A percentile compares a stretch with the other conserved stretches of the same genome.
These are phyloP conservation scores for Acaromyces ingoldii DNA, from an alignment of 1,284 basidiomycete species.

Conservation along the genomic window DNA sequence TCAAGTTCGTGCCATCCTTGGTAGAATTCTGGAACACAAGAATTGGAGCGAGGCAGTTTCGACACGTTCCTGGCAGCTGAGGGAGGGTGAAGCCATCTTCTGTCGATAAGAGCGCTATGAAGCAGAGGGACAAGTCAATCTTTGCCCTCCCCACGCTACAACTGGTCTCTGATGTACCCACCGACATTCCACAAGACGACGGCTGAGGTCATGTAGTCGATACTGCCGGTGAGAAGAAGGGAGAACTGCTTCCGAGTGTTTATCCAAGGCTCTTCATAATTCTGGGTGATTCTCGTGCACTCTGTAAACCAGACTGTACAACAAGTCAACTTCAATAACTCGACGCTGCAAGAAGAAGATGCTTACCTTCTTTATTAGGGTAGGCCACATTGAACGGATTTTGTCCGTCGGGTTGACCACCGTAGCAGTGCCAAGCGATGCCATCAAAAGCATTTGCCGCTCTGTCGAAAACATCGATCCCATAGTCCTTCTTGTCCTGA, in stretches of 20 bases:
- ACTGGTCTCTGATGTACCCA: no score
- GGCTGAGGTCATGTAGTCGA: slow-evolving; percentile 16
- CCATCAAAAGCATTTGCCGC: slow-evolving; percentile 12
- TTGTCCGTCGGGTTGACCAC: slow-evolving; percentile 18
- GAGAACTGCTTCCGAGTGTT: slow-evolving; percentile 28
- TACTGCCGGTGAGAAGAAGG: slow-evolving; percentile 23
- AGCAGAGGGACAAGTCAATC: no score
- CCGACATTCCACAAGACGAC: slow-evolving; percentile 26
- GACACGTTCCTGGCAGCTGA: slow-evolving; percentile 24
- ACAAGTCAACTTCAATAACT: no score
- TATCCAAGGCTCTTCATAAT: slow-evolving; percentile 29
- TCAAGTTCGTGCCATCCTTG: slow-evolving; percentile 11
- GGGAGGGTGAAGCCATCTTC: slow-evolving; percentile 33
- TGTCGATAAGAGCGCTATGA: slow-evolving; percentile 20
- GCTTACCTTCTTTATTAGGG: slow-evolving; percentile 15
- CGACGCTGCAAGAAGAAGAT: no score
- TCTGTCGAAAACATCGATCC: slow-evolving; percentile 19
- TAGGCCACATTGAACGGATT: slow-evolving; percentile 21
- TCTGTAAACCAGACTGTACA: slow-evolving; percentile 32
- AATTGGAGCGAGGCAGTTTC: slow-evolving; percentile 30
- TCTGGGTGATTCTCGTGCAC: slow-evolving; percentile 29
- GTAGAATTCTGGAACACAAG: slow-evolving; percentile 10
- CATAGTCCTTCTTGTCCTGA: slow-evolving; percentile 11
- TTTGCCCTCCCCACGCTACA: no score
- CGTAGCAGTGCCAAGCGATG: slow-evolving; percentile 40